phyloP scores from a whole-genome alignment of 2,329 filamentous ascomycete species.

The Sporothrix curviconia region DNA sequence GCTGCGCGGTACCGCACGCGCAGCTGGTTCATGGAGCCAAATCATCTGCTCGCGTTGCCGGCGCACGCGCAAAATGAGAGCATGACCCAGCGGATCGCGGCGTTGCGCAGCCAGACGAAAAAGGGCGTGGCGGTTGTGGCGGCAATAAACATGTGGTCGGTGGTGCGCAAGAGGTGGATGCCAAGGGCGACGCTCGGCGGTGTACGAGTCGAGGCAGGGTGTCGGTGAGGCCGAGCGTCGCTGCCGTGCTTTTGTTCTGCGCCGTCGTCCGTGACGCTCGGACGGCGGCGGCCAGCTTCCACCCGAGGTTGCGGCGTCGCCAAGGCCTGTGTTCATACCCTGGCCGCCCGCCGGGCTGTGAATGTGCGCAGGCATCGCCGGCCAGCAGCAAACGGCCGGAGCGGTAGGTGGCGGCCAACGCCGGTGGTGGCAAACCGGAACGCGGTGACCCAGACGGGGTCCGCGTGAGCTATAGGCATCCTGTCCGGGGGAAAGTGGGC shows the following conservation, averaged over 20 bases:
- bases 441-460: constrained; percentile 35
- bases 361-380: constrained; percentile 52
- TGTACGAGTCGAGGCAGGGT: constrained; percentile 43
- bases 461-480: constrained; percentile 19
- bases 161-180: constrained; percentile 9
- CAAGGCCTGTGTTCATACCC: constrained; percentile 52
- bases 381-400: constrained; percentile 45
- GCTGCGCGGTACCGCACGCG: constrained; percentile 37
- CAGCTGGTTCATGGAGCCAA: constrained; percentile 35
- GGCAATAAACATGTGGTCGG: constrained; percentile 10
- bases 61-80: constrained; percentile 28
- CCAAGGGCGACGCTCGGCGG: constrained; percentile 35
- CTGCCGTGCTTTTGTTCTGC: not conserved
- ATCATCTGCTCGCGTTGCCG: constrained; percentile 24
- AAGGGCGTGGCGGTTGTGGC: constrained; percentile 8
- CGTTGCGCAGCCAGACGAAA: constrained; percentile 30
- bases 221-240: constrained; percentile 17
- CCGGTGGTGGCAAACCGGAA: constrained; percentile 41
- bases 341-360: constrained; percentile 50
- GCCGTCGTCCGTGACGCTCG: not conserved
- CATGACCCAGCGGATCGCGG: constrained; percentile 32
- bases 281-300: constrained; percentile 43
- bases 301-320: constrained; percentile 48
- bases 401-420: constrained; percentile 36
- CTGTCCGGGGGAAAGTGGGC: constrained; percentile 5